Base-by-base conservation (phyloP, 805 yeast genomes). In the Yarrowia porcina region DNA sequence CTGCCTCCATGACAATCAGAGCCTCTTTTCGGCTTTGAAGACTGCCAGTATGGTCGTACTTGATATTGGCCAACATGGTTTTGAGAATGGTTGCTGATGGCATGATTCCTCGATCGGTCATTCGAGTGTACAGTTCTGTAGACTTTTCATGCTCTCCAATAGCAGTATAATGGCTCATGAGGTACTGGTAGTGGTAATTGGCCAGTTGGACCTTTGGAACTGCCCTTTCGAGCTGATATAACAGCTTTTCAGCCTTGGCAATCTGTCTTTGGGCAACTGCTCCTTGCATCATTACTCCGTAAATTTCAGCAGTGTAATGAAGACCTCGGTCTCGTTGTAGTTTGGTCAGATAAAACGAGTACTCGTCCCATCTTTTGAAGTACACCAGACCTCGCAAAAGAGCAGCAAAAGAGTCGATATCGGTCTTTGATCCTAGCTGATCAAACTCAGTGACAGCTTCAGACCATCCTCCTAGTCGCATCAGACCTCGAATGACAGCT, bases 401-500 rank as follows among this genome's bases (percentile, higher is more conserved):
- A 10, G 28, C 36, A 15, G 32, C 23, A 9, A 23, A 52, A 1
- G 59, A 23, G 44, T 30, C 9, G 23, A 36, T 23, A 8, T 52
- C 59, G 9, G 18, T 35, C 17, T 18, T 13, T 42, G 15, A 8
- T 6, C 33, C 59, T 0, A 36, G 4, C 4, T 23, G 33, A 17
- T 23, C 25, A 25, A 52, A 52, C 17, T 35, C 44, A 1, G 59
- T 36, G 12, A 52, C 21, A 17, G 59, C 59, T 13, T 52, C 59
- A 8, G 59, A 35, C 42, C 44, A 52, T n/a, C 59, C 59, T 23
- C 59, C 59, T 7, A 52, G 59, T 11, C 59, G 32, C 59, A 52
- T 52, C 6, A 52, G 44, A 4, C 33, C 59, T n/a, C 59, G 30
- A 13, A 52, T 52, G 33, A 52, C 15, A 8, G 59, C 44, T 5